Evolutionary conservation across 2,329 filamentous ascomycete genomes (phyloP), one percentile per base, ranked within the genome.

Genomic region (Onygenales sp.): DNA sequence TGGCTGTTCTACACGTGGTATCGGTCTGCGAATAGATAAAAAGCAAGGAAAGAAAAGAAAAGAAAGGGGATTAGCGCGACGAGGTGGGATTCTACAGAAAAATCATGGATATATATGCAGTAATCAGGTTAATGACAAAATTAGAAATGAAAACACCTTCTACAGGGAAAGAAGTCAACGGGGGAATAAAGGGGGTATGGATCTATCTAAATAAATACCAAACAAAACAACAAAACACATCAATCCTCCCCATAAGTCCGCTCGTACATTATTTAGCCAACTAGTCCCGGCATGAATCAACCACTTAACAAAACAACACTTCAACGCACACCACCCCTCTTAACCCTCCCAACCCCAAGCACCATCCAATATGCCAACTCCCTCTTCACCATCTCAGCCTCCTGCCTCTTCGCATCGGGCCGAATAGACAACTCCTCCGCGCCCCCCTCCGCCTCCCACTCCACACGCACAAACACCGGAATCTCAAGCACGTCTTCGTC

Each of bases 311-410:
- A 46, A 56, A 54, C 41, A 45, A 46, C 54, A 53, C 35, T 54
- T 50, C 43, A 50, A 52, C 33, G 54, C 13, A 17, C 17, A 17
- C 50, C 53, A 51, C 54, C 54, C 46, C 51, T 31, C 59, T 74
- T 80, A 63, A 97, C 93, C 63, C 84, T 84, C 8, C 93, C 93
- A 54, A 94, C 81, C 3, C 92, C 92, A 38, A 97, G 75, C 17
- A 95, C 90, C 73, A 88, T 90, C 93, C 93, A 98, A 71, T 95
- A 97, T 53, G 90, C 90, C 70, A 97, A 73, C 67, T 97, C 93
- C 64, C 87, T 82, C 75, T 84, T 92, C 71, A 92, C 87, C 68
- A 79, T 85, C 47, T 75, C 81, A 44, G 81, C 82, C 67, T 78
- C 84, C 60, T 62, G 66, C 63, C 60, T 61, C 35, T 58, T 59